A percentile compares a stretch with the other conserved stretches of the same genome.
Conservation (phyloP, 2,329 filamentous ascomycete genomes). For the Nothopassalora personata region DNA sequence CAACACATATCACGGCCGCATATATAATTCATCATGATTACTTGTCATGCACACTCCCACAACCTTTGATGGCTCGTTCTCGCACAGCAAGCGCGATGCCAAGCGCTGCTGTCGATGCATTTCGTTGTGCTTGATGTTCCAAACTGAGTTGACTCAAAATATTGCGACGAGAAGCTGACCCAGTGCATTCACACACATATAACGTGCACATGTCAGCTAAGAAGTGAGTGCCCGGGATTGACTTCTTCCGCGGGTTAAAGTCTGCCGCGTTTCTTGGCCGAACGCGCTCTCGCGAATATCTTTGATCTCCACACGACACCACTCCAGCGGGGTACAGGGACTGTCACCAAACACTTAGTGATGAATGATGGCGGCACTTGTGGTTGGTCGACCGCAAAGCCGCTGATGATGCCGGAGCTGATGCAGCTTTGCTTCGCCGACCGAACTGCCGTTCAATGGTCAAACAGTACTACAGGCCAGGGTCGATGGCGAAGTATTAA, state of each 20-base stretch:
- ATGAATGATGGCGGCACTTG: conserved; percentile 3
- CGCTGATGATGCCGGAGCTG: not conserved
- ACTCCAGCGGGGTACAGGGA: not conserved
- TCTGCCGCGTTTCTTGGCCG: not conserved
- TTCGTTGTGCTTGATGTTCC: no score
- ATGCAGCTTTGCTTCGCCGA: not conserved
- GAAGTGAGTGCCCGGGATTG: not conserved
- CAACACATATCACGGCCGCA: no score
- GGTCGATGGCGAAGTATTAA: not conserved
- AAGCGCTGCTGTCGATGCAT: no score
- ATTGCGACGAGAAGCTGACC: no score
- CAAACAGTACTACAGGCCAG: not conserved
- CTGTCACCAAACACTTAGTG: not conserved
- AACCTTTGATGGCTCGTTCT: no score
- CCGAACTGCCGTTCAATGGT: conserved; percentile 7
- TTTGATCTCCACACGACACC: not conserved
- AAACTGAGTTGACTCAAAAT: no score
- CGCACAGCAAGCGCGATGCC: no score
- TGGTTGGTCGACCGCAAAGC: conserved; percentile 2
- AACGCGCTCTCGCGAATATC: not conserved
- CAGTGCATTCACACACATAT: not conserved
- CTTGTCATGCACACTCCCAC: no score
- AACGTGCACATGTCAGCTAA: not conserved
- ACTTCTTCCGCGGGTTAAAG: not conserved
- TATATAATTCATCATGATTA: no score